Conservation (phyloP, 2,329 filamentous ascomycete genomes). For the Coniella vitis region DNA sequence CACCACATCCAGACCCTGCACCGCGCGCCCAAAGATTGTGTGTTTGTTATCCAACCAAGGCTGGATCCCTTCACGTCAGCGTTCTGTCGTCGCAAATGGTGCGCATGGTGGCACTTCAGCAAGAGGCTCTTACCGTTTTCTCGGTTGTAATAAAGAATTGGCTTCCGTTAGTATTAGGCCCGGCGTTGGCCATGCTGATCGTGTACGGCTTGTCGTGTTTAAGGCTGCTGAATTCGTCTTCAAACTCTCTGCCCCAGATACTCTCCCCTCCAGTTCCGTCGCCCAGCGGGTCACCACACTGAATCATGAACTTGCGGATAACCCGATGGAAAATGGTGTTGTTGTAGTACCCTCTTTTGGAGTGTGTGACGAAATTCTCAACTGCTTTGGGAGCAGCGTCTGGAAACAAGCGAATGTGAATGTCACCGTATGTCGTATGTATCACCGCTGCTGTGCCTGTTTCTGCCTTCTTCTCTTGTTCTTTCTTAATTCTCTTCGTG, state of each 20-base stretch:
- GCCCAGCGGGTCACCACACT: slow-evolving; percentile 74
- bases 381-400: slow-evolving; percentile 90
- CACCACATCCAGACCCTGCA: slow-evolving; percentile 87
- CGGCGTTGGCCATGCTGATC: slow-evolving; percentile 95
- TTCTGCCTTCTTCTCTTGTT: slow-evolving; percentile 57
- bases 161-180: slow-evolving; percentile 88
- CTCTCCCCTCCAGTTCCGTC: slow-evolving; percentile 87
- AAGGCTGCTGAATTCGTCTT: slow-evolving; percentile 85
- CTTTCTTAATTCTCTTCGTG: slow-evolving; percentile 47
- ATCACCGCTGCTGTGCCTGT: slow-evolving; percentile 74
- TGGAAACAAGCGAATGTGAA: slow-evolving; percentile 87
- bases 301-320: slow-evolving; percentile 98
- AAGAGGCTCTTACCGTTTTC: slow-evolving; percentile 63
- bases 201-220: slow-evolving; percentile 96
- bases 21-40: slow-evolving; percentile 87
- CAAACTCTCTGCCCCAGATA: slow-evolving; percentile 89
- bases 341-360: slow-evolving; percentile 90
- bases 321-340: slow-evolving; percentile 95
- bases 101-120: background rate
- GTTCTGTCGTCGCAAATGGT: slow-evolving; percentile 1
- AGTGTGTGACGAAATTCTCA: slow-evolving; percentile 94
- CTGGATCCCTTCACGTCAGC: slow-evolving; percentile 31
- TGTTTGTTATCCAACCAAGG: slow-evolving; percentile 95
- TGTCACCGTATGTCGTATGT: slow-evolving; percentile 91
- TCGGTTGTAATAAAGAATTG: slow-evolving; percentile 99